Conservation (phyloP, 1,284 basidiomycete species). For the Ustilago trichophora region DNA sequence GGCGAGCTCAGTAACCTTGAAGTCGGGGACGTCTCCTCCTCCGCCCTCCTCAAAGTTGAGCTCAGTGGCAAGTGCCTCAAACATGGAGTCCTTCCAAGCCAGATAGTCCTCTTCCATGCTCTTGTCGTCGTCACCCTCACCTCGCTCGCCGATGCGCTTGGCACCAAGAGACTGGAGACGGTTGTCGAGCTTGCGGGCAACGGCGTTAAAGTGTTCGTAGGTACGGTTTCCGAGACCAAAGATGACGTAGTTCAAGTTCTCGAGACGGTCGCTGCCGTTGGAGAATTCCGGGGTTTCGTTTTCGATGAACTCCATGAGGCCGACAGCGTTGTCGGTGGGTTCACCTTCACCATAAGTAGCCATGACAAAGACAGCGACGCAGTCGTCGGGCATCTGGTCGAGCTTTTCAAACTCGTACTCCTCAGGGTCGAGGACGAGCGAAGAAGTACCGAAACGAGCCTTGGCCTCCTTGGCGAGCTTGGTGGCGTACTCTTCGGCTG, state of each 20-base stretch:
- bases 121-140: constrained; percentile 98
- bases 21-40: constrained; percentile 93
- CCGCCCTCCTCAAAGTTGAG: constrained; percentile 94
- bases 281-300: constrained; percentile 87
- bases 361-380: constrained; percentile 89
- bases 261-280: constrained; percentile 78
- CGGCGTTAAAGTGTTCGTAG: constrained; percentile 81
- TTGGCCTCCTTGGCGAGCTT: constrained; percentile 66
- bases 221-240: constrained; percentile 95
- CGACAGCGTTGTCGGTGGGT: constrained; percentile 97
- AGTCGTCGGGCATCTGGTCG: constrained; percentile 86
- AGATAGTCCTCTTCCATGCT: constrained; percentile 99
- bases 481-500: constrained; percentile 65
- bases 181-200: constrained; percentile 81
- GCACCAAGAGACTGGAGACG: constrained; percentile 83
- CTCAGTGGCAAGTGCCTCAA: constrained; percentile 81
- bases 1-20: constrained; percentile 83
- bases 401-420: constrained; percentile 93
- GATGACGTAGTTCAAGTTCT: constrained; percentile 91
- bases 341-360: constrained; percentile 99
- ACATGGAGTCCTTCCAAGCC: constrained; percentile 99
- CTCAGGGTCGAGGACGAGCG: constrained; percentile 64
- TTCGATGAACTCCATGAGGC: constrained; percentile 88
- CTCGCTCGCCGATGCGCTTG: constrained; percentile 84
- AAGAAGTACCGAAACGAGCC: constrained; percentile 64